These are phyloP conservation scores for Macrolepiota fuliginosa DNA, from an alignment of 768 basidiomycete genomes.

Conservation along the genomic window DNA sequence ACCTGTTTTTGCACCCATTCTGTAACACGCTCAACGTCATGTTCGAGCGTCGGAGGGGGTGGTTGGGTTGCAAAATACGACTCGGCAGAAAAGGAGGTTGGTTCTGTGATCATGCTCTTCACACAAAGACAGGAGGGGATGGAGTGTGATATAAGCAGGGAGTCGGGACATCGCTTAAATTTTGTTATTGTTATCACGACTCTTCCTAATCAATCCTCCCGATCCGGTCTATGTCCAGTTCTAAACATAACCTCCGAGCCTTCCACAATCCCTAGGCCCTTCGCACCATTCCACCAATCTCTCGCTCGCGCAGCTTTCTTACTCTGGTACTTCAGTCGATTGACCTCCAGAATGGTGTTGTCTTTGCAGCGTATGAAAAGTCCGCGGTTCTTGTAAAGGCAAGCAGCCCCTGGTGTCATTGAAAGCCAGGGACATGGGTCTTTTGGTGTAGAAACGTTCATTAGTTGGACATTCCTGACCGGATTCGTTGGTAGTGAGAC, in stretches of 20 bases:
- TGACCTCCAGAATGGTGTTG: conserved; percentile 50
- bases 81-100: conserved; percentile 75
- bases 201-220: conserved; percentile 7
- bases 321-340: conserved; percentile 60
- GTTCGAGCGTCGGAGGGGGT: conserved; percentile 69
- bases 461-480: conserved; percentile 40
- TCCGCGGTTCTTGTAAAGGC: conserved; percentile 35
- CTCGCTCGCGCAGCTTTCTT: conserved; percentile 50
- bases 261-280: conserved; percentile 18
- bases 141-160: not conserved
- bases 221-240: not conserved
- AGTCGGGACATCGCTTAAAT: not conserved
- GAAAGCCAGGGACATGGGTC: conserved; percentile 11
- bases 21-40: conserved; percentile 60
- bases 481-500: conserved; percentile 14
- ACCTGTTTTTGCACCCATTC: conserved; percentile 72
- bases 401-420: conserved; percentile 37
- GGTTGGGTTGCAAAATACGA: conserved; percentile 88
- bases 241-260: conserved; percentile 10
- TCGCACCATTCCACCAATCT: conserved; percentile 80
- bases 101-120: conserved; percentile 27
- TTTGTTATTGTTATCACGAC: conserved; percentile 9
- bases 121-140: not conserved
- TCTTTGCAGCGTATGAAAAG: conserved; percentile 57
- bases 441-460: conserved; percentile 18